Base-by-base conservation (phyloP, 1,284 basidiomycete genomes). In the Ustilago curta region DNA sequence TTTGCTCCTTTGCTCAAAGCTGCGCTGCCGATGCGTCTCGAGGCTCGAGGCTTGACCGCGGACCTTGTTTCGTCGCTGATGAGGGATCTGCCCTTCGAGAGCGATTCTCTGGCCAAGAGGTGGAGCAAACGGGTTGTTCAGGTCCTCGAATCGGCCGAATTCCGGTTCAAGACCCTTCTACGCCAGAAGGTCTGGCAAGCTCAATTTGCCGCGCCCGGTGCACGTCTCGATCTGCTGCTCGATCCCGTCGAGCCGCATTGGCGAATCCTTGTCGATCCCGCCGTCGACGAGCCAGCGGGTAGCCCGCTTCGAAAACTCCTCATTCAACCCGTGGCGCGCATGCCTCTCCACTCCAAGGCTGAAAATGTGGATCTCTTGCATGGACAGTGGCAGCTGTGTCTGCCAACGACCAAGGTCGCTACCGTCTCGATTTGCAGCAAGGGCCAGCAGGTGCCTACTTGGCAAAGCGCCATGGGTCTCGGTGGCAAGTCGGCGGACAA, bases 121-220 rank as follows among this genome's bases (percentile, higher is more conserved):
- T 96, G 93, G 92, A 87, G 87, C 44, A 85, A 87, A 19, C 91
- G 93, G 2, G 90, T 94, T 5, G 67, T 91, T 11, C 88, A 89
- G 12, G 91, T 90, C 9, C 86, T 89, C 1, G 67, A 84, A 23
- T 88, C 88, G 31, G 74, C 70, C 40, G 78, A 78, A 56, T 74
- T 80, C 62, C 73, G 70, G 32, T 77, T 80, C 65, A 59, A 66
- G 61, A 67, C 70, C 18, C 54, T 80, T 21, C 70, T 79, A 12
- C 73, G 95, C 35, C 94, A 95, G 83, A 91, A 92, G 71, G 89
- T 91, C 43, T 97, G 95, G 95, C 90, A 89, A 29, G 93, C 89
- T 0, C 87, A 90, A 12, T 97, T 93, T 85, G 90, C 91, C 66
- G 92, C 93, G 0, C 87, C 91, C 0, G 84, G 87, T 0, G 94